A percentile compares a stretch with the other conserved stretches of the same genome.
Evolutionary conservation across 805 yeast species (phyloP).

Genomic region (Ogataea ganodermae): DNA sequence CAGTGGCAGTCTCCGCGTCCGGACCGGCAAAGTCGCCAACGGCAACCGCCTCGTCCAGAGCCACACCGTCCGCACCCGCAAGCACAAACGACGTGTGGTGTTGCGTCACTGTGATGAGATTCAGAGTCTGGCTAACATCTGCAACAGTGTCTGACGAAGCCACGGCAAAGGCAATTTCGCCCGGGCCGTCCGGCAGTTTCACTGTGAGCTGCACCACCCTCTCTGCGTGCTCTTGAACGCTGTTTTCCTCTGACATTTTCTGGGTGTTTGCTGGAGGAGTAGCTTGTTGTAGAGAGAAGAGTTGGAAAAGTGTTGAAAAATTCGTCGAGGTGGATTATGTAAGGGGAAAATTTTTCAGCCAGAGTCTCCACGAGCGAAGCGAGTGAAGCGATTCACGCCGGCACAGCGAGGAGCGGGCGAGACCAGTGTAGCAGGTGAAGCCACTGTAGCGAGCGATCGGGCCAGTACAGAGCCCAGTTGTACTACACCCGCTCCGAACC

Average conservation of each 20-base stretch:
- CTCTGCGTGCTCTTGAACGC: conserved; percentile 14
- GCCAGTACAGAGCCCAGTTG: too few species aligned
- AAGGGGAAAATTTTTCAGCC: neutral
- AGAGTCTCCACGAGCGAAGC: neutral
- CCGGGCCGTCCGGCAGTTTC: conserved; percentile 30
- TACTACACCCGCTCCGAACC: too few species aligned
- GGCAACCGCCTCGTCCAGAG: conserved; percentile 30
- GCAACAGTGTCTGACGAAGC: conserved; percentile 47
- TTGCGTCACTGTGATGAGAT: conserved; percentile 56
- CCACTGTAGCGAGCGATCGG: too few species aligned
- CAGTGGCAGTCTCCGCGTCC: conserved; percentile 34
- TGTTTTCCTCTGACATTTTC: conserved; percentile 18
- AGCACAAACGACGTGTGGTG: conserved; percentile 64
- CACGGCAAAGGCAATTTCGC: conserved; percentile 29
- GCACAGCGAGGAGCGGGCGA: too few species aligned
- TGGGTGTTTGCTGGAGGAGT: neutral
- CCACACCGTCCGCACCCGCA: conserved; percentile 34
- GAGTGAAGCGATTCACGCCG: too few species aligned
- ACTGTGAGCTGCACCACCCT: conserved; percentile 28
- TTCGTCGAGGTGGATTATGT: conserved; percentile 1
- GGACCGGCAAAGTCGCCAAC: conserved; percentile 35
- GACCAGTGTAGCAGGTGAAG: too few species aligned
- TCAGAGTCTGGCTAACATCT: conserved; percentile 59
- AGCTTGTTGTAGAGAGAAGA: neutral
- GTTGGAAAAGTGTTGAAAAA: neutral